Evolutionary conservation across 192 early-diverging fungal species (phyloP).

Genomic region (Linnemannia hyalina): DNA sequence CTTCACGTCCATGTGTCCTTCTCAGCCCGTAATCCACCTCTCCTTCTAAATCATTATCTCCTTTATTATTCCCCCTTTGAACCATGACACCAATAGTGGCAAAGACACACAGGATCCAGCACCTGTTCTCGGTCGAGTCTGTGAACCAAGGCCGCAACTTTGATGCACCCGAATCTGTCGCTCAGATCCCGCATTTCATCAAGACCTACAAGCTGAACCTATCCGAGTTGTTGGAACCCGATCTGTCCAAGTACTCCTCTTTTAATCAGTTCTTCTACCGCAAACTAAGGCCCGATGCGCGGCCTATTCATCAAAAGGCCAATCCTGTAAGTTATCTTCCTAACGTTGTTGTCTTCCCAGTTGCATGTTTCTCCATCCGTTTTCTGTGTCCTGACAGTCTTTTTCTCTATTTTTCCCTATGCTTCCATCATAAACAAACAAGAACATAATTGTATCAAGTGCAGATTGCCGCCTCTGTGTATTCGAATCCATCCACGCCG

Average conservation of each 20-base stretch:
- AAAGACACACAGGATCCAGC: constrained; percentile 27
- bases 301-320: constrained; percentile 56
- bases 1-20: background rate
- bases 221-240: constrained; percentile 70
- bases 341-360: background rate
- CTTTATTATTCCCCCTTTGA: background rate
- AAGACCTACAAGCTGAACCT: constrained; percentile 76
- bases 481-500: constrained; percentile 65
- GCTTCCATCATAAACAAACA: background rate
- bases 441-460: constrained; percentile 64
- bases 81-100: constrained; percentile 17
- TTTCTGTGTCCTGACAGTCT: background rate
- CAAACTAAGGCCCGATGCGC: constrained; percentile 70
- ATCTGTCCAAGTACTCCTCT: constrained; percentile 62
- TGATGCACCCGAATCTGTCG: constrained; percentile 67
- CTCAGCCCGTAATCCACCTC: background rate
- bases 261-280: constrained; percentile 87
- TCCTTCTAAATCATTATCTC: background rate
- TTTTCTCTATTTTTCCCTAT: too few relatives aligned
- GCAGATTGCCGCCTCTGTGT: constrained; percentile 75
- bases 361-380: background rate
- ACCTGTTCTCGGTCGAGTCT: constrained; percentile 40
- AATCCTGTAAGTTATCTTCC: constrained; percentile 32
- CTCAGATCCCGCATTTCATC: constrained; percentile 76
- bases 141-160: constrained; percentile 73